Evolutionary conservation across 108 stramenopile genomes (phyloP).

Genomic region (Epipyxis sp.): DNA sequence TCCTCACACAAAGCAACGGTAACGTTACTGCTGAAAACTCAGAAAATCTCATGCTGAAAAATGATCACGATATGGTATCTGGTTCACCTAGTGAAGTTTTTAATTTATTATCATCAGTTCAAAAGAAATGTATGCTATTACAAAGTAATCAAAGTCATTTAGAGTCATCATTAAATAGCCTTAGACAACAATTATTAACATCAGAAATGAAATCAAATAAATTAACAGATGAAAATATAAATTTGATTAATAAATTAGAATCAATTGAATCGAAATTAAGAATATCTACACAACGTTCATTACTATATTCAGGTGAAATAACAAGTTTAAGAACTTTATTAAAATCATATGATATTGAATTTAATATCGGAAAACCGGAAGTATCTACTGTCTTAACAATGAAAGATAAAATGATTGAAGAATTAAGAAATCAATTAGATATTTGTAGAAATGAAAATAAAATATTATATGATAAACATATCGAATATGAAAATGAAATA

Average conservation of each 20-base stretch:
- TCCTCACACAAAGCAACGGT: not conserved
- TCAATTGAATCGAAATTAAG: too few species aligned
- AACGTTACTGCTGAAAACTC: not conserved
- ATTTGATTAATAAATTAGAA: too few species aligned
- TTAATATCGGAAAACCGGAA: conserved; percentile 19
- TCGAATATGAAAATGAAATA: too few species aligned
- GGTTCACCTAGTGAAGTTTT: too few species aligned
- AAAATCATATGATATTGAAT: conserved; percentile 22
- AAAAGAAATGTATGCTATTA: not conserved
- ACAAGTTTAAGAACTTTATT: not conserved
- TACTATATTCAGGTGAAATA: conserved; percentile 3
- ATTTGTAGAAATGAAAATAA: too few species aligned
- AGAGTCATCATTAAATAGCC: not conserved
- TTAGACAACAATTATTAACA: not conserved
- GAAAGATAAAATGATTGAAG: not conserved
- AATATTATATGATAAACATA: too few species aligned
- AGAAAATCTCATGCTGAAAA: not conserved
- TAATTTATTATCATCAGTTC: too few species aligned
- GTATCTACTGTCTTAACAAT: not conserved
- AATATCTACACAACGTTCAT: not conserved
- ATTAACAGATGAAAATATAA: too few species aligned
- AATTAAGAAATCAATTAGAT: too few species aligned
- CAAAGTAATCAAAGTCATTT: not conserved
- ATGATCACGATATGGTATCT: not conserved
- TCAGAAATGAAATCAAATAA: not conserved